A percentile compares a stretch with the other conserved stretches of the same genome.
Evolutionary conservation across 495 filamentous ascomycete genomes (phyloP).

Genomic region (Penicillium turbatum): DNA sequence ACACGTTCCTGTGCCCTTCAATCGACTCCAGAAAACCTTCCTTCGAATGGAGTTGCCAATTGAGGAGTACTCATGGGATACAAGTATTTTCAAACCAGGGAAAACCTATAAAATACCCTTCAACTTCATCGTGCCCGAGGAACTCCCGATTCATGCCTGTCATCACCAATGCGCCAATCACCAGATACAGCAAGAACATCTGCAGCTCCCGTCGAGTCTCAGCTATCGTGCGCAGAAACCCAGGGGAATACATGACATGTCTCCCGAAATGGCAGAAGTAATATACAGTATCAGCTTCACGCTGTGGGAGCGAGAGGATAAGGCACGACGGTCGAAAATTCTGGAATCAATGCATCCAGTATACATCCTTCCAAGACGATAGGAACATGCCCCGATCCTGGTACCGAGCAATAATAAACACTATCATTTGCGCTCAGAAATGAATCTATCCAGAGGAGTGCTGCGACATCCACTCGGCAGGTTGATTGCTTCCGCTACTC

Average conservation of each 20-base stretch:
- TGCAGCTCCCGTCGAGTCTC: constrained; percentile 3
- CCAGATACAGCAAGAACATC: constrained; percentile 8
- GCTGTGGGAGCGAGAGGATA: not conserved
- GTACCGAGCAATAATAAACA: not conserved
- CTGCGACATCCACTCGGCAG: not conserved
- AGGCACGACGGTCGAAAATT: not conserved
- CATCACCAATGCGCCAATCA: constrained; percentile 3
- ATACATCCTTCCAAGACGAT: constrained; percentile 1
- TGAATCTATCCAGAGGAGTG: not conserved
- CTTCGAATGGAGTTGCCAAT: constrained; percentile 1
- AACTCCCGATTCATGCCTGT: constrained; percentile 7
- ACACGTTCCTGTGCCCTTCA: not conserved
- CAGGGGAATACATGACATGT: not conserved
- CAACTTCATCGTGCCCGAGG: constrained; percentile 1
- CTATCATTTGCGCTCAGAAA: not conserved
- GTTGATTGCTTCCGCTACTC: not conserved
- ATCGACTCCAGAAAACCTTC: not conserved
- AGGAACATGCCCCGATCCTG: constrained; percentile 3
- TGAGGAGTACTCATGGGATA: not conserved
- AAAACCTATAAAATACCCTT: constrained; percentile 1
- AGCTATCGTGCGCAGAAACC: not conserved
- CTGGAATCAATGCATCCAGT: constrained; percentile 1
- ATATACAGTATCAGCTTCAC: constrained; percentile 5
- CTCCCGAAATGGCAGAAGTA: constrained; percentile 1
- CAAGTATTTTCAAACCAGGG: not conserved